Conservation (phyloP, 2,329 filamentous ascomycete genomes). For the Alternaria viburni region DNA sequence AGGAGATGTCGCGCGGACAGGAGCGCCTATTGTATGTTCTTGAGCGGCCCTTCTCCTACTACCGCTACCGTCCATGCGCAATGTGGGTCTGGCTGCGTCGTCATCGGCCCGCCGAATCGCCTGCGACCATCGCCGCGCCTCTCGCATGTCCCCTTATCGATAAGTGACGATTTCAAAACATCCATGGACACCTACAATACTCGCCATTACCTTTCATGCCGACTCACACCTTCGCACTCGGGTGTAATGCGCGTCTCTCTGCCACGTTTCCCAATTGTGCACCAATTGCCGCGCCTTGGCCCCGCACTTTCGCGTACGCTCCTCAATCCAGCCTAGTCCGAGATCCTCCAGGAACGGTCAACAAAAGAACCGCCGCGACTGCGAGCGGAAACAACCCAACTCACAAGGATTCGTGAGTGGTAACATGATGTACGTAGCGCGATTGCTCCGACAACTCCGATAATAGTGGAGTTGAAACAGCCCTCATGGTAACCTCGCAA, state of each 20-base stretch:
- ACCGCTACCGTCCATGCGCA: accelerated
- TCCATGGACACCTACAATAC: background rate
- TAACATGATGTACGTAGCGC: background rate
- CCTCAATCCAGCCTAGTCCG: background rate
- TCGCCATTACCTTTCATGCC: background rate
- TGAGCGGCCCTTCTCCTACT: background rate
- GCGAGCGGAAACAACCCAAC: background rate
- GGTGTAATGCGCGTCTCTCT: background rate
- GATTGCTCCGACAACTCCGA: background rate
- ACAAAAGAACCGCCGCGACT: background rate
- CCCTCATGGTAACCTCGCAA: background rate
- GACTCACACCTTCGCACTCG: background rate
- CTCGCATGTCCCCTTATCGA: background rate
- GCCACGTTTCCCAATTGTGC: background rate
- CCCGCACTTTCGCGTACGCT: background rate
- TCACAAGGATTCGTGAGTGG: background rate
- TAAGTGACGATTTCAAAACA: background rate
- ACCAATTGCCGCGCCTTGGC: background rate
- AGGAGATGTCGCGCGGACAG: background rate
- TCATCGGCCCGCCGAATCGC: background rate
- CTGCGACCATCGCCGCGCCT: background rate
- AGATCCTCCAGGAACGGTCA: background rate
- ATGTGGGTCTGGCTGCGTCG: background rate
- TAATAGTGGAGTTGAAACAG: background rate
- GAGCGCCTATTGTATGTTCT: background rate